Conservation (phyloP, 2,329 filamentous ascomycete genomes). For the Beauveria sp. region DNA sequence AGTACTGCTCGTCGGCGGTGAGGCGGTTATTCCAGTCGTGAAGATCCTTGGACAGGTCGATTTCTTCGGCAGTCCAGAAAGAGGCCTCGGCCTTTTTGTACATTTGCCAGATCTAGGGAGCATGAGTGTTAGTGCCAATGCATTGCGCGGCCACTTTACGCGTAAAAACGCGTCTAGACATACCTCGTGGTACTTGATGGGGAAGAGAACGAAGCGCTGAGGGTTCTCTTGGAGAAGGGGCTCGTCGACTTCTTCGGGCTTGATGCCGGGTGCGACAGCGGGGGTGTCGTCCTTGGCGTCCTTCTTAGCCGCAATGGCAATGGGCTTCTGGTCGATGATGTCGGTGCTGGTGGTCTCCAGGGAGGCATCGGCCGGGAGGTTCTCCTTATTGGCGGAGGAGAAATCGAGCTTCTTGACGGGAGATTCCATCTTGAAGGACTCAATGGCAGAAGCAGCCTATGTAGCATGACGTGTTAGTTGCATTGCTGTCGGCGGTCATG, state of each 20-base stretch:
- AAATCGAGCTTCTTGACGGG: conserved; percentile 88
- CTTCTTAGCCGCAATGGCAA: conserved; percentile 41
- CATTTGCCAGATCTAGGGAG: conserved; percentile 92
- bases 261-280: conserved; percentile 43
- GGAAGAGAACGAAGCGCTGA: conserved; percentile 93
- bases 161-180: conserved; percentile 52
- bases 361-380: conserved; percentile 47
- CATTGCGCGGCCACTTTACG: conserved; percentile 52
- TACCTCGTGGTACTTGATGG: conserved; percentile 99
- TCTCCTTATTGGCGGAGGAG: conserved; percentile 70
- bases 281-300: conserved; percentile 34
- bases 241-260: conserved; percentile 70
- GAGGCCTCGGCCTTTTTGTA: conserved; percentile 99
- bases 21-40: conserved; percentile 99
- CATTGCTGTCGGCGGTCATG: background rate
- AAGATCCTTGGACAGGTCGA: conserved; percentile 96
- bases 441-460: conserved; percentile 79
- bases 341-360: conserved; percentile 40
- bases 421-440: conserved; percentile 87
- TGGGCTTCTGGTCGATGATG: conserved; percentile 52
- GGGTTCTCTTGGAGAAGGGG: conserved; percentile 93
- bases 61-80: conserved; percentile 99
- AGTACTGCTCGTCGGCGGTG: conserved; percentile 95
- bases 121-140: conserved; percentile 30
- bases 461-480: conserved; percentile 24